phyloP scores from a whole-genome alignment of 306 rosid species.

The Leucaena leucocephala region DNA sequence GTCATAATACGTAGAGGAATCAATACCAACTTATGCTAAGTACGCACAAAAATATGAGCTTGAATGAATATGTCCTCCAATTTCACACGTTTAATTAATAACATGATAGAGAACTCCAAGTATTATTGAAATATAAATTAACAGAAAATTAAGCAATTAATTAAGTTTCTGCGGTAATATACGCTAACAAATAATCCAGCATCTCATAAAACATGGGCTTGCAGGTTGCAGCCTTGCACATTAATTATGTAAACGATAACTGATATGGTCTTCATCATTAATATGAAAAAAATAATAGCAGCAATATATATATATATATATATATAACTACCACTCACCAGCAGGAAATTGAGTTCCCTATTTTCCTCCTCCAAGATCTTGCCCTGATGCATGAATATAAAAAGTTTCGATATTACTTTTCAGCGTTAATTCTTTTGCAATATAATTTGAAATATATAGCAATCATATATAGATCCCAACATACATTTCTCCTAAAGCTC shows the following conservation, averaged over 20 bases:
- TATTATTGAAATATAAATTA: not conserved
- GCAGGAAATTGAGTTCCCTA: slow-evolving; percentile 63
- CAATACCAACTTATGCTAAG: not conserved
- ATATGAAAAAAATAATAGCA: not conserved
- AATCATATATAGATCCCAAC: slow-evolving; percentile 16
- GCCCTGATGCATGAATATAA: slow-evolving; percentile 35
- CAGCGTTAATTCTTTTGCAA: not conserved
- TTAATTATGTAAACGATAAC: too few species aligned
- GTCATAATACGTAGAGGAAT: not conserved
- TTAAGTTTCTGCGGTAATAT: too few species aligned
- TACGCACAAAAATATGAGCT: not conserved
- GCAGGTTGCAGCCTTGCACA: not conserved
- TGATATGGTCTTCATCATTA: not conserved
- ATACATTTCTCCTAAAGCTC: slow-evolving; percentile 63
- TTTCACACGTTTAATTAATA: not conserved
- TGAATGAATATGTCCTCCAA: not conserved
- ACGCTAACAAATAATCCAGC: not conserved
- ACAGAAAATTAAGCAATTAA: not conserved
- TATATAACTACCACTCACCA: slow-evolving; percentile 51
- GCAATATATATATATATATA: not conserved
- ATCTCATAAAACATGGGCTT: not conserved
- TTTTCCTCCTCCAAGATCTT: slow-evolving; percentile 69
- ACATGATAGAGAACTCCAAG: not conserved
- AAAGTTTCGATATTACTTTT: not conserved
- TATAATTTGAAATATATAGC: not conserved